Evolutionary conservation across 73 alveolate species (phyloP).

Genomic region (Diophrys appendiculata): DNA sequence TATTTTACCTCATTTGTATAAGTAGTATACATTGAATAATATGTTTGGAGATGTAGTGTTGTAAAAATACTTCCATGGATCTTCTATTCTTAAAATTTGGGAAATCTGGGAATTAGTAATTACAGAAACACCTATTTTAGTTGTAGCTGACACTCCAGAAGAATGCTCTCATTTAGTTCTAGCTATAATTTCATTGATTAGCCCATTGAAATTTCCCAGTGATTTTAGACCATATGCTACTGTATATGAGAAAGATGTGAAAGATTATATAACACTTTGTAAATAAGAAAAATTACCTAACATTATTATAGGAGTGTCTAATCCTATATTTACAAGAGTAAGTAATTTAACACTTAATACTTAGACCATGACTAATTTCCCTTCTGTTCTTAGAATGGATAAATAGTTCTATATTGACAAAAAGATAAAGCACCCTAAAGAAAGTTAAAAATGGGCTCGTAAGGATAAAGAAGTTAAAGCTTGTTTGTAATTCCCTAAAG

Average conservation of each 20-base stretch:
- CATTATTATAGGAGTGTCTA: slow-evolving; percentile 39
- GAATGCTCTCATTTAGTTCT: slow-evolving; percentile 47
- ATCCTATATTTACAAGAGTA: slow-evolving; percentile 21
- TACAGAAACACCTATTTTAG: slow-evolving; percentile 42
- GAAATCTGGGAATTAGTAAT: slow-evolving; percentile 52
- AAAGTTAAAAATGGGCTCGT: neutral
- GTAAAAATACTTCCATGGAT: slow-evolving; percentile 38
- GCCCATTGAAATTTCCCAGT: slow-evolving; percentile 28
- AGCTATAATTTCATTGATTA: slow-evolving; percentile 26
- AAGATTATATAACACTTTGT: slow-evolving; percentile 15
- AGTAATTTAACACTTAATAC: neutral
- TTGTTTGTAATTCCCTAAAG: neutral
- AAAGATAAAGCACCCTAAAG: slow-evolving; percentile 43
- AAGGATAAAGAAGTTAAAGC: slow-evolving; percentile 38
- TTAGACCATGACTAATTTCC: slow-evolving; percentile 18
- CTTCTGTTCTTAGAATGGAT: slow-evolving; percentile 32
- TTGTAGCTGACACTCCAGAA: slow-evolving; percentile 44
- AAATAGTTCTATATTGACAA: slow-evolving; percentile 31
- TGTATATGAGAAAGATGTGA: slow-evolving; percentile 36
- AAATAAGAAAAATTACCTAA: slow-evolving; percentile 27
- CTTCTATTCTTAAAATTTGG: slow-evolving; percentile 27
- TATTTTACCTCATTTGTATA: slow-evolving; percentile 27
- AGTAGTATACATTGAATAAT: slow-evolving; percentile 25
- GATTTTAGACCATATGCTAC: slow-evolving; percentile 53
- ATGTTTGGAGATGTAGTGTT: slow-evolving; percentile 49